Percentiles rank a stretch among this genome's conserved stretches.
Conservation (phyloP, 495 filamentous ascomycete species). For the Penicillium steckii region DNA sequence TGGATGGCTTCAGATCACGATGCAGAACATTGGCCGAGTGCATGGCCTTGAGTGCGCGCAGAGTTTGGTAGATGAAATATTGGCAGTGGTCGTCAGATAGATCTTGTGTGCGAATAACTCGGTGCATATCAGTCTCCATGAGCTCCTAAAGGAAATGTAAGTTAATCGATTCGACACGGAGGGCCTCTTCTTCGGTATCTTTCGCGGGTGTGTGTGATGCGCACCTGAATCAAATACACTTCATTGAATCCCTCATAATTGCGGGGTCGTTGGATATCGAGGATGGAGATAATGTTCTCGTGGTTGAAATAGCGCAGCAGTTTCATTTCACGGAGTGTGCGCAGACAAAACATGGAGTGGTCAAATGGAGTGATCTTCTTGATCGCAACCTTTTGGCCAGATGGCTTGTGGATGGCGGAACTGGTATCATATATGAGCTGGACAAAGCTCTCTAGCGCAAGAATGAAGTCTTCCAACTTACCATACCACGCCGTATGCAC, state of each 20-base stretch:
- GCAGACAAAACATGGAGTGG: constrained; percentile 98
- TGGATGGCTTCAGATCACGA: constrained; percentile 95
- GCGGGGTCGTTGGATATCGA: constrained; percentile 97
- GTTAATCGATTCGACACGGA: neutral
- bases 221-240: constrained; percentile 97
- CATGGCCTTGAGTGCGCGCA: constrained; percentile 98
- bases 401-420: constrained; percentile 97
- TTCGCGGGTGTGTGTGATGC: constrained; percentile 7
- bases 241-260: constrained; percentile 96
- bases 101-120: constrained; percentile 98
- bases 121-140: constrained; percentile 99
- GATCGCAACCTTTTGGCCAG: constrained; percentile 97
- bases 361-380: constrained; percentile 99
- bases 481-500: constrained; percentile 99
- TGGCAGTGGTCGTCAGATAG: constrained; percentile 99
- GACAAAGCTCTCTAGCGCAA: neutral
- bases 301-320: constrained; percentile 99
- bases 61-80: constrained; percentile 99
- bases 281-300: constrained; percentile 99
- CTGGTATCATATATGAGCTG: constrained; percentile 46
- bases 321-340: constrained; percentile 99
- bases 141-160: constrained; percentile 64
- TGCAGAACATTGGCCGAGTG: constrained; percentile 98
- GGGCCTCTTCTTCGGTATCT: neutral
- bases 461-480: constrained; percentile 43